Conservation (phyloP, 768 basidiomycete genomes). For the Leccinum incarnatum region DNA sequence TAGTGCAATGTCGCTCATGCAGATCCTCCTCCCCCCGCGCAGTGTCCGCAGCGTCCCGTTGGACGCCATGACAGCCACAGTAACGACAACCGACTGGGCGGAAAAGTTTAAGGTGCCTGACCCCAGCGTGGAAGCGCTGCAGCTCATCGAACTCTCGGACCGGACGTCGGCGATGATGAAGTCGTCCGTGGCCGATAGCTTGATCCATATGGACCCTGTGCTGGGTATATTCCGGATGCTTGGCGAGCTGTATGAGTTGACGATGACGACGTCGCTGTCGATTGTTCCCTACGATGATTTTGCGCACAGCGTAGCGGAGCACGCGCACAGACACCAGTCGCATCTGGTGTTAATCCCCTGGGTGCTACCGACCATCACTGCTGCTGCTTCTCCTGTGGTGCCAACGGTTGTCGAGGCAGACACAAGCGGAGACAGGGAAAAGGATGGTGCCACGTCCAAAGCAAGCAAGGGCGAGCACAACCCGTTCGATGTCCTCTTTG, state of each 20-base stretch:
- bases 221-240: constrained; percentile 76
- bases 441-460: constrained; percentile 8
- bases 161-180: constrained; percentile 65
- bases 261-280: constrained; percentile 60
- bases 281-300: constrained; percentile 80
- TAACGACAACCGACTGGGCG: constrained; percentile 5
- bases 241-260: constrained; percentile 65
- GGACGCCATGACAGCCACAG: constrained; percentile 8
- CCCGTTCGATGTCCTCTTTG: constrained; percentile 74
- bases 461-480: constrained; percentile 33
- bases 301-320: constrained; percentile 63
- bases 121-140: constrained; percentile 70
- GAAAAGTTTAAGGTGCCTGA: constrained; percentile 17
- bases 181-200: constrained; percentile 59
- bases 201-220: constrained; percentile 70
- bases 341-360: constrained; percentile 86
- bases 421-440: neutral
- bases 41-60: neutral
- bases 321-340: constrained; percentile 54
- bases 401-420: constrained; percentile 8
- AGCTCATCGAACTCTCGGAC: constrained; percentile 80
- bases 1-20: constrained; percentile 84
- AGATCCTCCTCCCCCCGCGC: constrained; percentile 60
- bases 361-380: constrained; percentile 47
- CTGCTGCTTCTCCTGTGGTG: neutral